Evolutionary conservation across 345 rosid species (phyloP).

Genomic region (Salix suchowensis): DNA sequence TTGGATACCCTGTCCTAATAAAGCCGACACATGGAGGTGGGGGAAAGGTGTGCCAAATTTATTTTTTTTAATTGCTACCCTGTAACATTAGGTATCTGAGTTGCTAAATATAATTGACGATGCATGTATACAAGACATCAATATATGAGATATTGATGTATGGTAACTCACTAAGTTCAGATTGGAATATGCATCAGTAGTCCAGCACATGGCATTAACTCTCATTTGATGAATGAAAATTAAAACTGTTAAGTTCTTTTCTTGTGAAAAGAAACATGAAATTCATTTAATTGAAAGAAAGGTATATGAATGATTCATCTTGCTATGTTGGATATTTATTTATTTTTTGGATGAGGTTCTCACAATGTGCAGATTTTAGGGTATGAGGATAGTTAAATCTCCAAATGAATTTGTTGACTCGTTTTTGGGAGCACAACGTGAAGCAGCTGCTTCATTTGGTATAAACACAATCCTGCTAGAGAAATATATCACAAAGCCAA

Average conservation of each 20-base stretch:
- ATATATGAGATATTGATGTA: not conserved
- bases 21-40: conserved; percentile 97
- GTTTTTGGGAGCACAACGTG: conserved; percentile 93
- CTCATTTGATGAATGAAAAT: not conserved
- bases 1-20: conserved; percentile 82
- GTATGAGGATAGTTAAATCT: conserved; percentile 84
- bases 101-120: not conserved
- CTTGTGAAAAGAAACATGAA: no score
- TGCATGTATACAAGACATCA: not conserved
- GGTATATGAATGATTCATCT: not conserved
- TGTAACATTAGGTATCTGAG: not conserved
- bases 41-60: conserved; percentile 57
- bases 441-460: conserved; percentile 95
- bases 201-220: not conserved
- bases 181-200: not conserved
- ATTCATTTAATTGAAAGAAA: no score
- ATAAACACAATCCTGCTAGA: conserved; percentile 77
- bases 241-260: no score
- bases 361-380: conserved; percentile 44
- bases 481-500: conserved; percentile 86
- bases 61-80: not conserved
- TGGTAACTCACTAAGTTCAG: not conserved
- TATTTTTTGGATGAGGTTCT: conserved; percentile 24
- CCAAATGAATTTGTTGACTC: conserved; percentile 60
- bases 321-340: not conserved